Conservation (phyloP, 2,329 filamentous ascomycete species). For the Ophiostoma australiae region DNA sequence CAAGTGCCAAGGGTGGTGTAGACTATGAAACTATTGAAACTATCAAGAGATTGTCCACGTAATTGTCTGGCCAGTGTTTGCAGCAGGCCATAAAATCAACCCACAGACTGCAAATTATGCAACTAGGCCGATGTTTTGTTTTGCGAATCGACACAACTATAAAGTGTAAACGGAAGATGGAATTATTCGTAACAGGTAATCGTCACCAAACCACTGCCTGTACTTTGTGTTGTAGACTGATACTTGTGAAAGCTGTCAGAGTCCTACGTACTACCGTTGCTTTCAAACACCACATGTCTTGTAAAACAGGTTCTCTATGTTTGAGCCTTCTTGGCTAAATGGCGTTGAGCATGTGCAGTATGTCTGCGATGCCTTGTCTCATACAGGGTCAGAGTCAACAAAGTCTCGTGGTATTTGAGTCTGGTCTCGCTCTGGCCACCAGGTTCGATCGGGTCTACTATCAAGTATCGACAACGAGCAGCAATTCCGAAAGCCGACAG, state of each 20-base stretch:
- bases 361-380: neutral
- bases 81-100: neutral
- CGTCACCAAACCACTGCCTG: neutral
- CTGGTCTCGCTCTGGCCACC: too few relatives aligned
- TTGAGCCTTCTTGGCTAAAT: neutral
- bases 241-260: neutral
- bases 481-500: too few relatives aligned
- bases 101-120: neutral
- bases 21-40: neutral
- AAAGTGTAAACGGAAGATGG: neutral
- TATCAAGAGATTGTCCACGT: neutral
- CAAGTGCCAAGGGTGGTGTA: neutral
- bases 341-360: neutral
- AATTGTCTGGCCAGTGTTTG: constrained; percentile 4
- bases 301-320: neutral
- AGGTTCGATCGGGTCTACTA: too few relatives aligned
- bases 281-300: neutral
- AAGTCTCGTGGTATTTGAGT: neutral
- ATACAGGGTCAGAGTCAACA: neutral
- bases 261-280: neutral
- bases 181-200: neutral
- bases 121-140: neutral
- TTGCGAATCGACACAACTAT: neutral
- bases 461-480: too few relatives aligned
- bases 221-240: neutral